Evolutionary conservation across 2,329 filamentous ascomycete genomes (phyloP), one percentile per base, ranked within the genome.

Genomic region (Elsinoe arachidis): DNA sequence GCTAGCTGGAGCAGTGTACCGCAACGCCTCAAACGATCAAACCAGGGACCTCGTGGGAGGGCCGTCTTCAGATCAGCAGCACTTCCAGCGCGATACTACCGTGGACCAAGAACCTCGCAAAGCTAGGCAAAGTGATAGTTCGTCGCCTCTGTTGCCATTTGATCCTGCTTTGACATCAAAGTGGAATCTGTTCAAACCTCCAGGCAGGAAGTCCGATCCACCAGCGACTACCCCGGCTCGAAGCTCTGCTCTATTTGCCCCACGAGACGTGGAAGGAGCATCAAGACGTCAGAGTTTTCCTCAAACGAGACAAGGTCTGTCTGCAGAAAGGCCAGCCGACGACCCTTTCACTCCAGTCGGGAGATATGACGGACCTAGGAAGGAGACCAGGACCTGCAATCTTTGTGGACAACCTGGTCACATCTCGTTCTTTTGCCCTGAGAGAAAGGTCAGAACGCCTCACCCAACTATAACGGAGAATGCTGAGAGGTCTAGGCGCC

Each of bases 171-270:
- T 59, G 11, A 47, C 57, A 11, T 53, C 58, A 7, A 49, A 34
- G 10, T 61, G 59, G 59, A 56, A 26, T n/a, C 55, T 61, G 1
- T 15, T 61, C 34, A 61, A 59, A 14, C 17, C 41, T 17, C 41
- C 41, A 17, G 19, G 43, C 7, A 47, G 34, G 11, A 35, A 43
- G 39, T 19, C 23, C 11, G 30, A 49, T 34, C 26, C 46, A 21
- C 2, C 15, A 9, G 19, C 39, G 30, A 26, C 26, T 2, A 17
- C 4, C 26, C 26, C 46, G 15, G 14, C 38, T 41, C n/a, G 38
- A 41, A n/a, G 5, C 9, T 23, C 41, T 7, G 17, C 6, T 17
- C 41, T 23, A 12, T 17, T 14, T 6, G 12, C n/a, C 5, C 15
- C n/a, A 7, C 33, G 7, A 46, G 15, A 15, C 37, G n/a, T 7